Evolutionary conservation across 495 filamentous ascomycete genomes (phyloP).

Genomic region (Evernia prunastri): DNA sequence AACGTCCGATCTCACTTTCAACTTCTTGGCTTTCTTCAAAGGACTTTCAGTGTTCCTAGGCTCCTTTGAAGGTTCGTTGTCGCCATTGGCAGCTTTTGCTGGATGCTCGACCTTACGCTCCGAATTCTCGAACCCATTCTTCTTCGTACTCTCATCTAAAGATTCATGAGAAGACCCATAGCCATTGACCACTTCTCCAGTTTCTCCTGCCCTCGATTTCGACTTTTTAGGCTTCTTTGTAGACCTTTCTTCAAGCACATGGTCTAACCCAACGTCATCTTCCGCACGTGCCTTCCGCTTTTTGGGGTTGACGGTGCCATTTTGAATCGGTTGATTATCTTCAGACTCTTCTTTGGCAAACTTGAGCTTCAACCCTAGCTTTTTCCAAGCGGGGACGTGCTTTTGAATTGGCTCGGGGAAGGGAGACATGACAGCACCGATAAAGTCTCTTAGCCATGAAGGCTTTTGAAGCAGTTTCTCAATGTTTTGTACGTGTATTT

Average conservation of each 20-base stretch:
- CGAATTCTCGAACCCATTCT: neutral
- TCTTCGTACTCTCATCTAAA: neutral
- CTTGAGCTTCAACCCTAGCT: constrained; percentile 70
- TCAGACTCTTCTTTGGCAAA: constrained; percentile 44
- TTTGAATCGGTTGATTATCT: constrained; percentile 20
- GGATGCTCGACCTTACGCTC: neutral
- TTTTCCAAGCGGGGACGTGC: constrained; percentile 68
- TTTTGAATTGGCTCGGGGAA: constrained; percentile 28
- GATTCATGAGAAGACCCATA: neutral
- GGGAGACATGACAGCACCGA: constrained; percentile 23
- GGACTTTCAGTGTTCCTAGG: neutral
- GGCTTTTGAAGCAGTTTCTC: neutral
- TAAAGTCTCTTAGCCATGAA: neutral
- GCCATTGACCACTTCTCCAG: neutral
- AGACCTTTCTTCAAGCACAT: neutral
- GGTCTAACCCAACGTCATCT: neutral
- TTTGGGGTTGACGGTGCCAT: constrained; percentile 6
- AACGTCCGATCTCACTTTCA: constrained; percentile 22
- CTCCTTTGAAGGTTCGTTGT: constrained; percentile 21
- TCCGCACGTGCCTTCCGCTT: constrained; percentile 8
- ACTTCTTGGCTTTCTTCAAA: constrained; percentile 21
- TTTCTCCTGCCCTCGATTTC: neutral
- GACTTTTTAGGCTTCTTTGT: neutral
- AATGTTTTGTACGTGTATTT: neutral
- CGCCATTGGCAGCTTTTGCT: constrained; percentile 1